Base-by-base conservation (phyloP, 805 yeast species). In the Yamadazyma olivae region DNA sequence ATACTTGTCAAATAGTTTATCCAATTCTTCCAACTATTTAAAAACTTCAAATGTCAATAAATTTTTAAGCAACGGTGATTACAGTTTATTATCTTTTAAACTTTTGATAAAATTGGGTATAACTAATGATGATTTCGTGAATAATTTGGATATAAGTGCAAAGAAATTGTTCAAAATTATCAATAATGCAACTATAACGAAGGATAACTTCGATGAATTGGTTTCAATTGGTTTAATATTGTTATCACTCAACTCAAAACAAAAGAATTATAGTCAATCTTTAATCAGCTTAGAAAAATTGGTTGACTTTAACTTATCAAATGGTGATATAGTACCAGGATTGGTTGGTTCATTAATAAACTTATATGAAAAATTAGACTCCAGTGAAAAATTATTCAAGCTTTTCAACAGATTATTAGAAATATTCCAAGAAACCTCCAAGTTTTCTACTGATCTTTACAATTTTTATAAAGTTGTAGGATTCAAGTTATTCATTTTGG, bases 271-370 rank as follows among this genome's bases (percentile, higher is more conserved):
- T 35, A 56, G 55, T 35, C 70, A 59, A 46, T 38, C 73, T 1
- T 52, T 56, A 9, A 29, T 49, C 6, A 39, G 65, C 6, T 51
- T 75, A 30, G 75, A 73, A 46, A 47, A 52, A 18, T 38, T 63
- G 4, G 43, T 48, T 23, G 38, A 40, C 0, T 36, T 35, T 14
- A 43, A 43, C 22, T 27, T 54, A 15, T 7, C 29, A 3, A 26
- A 15, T 2, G n/a, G 32, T 8, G 33, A 36, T 6, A 70, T 68
- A 39, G 32, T 50, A 28, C 81, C 85, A 3, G 75, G 76, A 3
- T 51, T 82, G 30, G 61, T 74, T 26, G 75, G 78, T 18, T 57
- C 71, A 4, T 55, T 79, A 19, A 61, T 73, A 7, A 62, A 75
- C 10, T 49, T 81, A 5, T 77, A 74, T 51, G 81, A 75, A 43